Evolutionary conservation across 257 asterid genomes (phyloP), one percentile per base, ranked within the genome.

Genomic region (Gentiana macrophylla): DNA sequence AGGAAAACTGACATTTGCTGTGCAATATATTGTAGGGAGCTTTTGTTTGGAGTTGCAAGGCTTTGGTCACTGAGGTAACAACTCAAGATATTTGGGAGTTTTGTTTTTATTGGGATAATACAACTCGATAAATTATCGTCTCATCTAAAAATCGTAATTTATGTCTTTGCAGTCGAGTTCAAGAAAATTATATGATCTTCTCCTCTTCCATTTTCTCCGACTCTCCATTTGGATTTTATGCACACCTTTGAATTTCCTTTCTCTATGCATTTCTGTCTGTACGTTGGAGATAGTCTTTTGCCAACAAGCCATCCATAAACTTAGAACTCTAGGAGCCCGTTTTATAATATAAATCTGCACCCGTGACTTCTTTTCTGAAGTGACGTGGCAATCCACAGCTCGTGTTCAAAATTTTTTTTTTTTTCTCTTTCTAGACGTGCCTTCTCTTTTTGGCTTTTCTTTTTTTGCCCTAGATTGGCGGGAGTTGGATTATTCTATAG

Each of bases 31-130:
- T 60, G 50, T 81, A 91, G 98, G 98, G 98, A 61, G 95, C 98
- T 59, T 91, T 72, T 50, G 82, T 91, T 56, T 91, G 98, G 98
- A 91, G 96, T 74, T 80, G 91, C 67, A 87, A 80, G 70, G 96
- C 98, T 45, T 77, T 91, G 79, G 85, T 91, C 60, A 70, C 95
- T 48, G 98, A 91, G 98, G 98, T 91, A 83, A 73, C 52, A 67
- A 46, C 61, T 24, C 8, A 5, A 6, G 24, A 37, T 5, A 12
- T 34, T 32, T 48, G 56, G 45, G 32, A 38, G 48, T 59, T 60
- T 58, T 49, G 12, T 46, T 52, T 59, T 54, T 10, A 46, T 55
- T 41, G 46, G 46, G 24, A 24, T 24, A 24, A 24, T 24, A 24
- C 24, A 24, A 24, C 24, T 24, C 24, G 24, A 24, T 24, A 24